phyloP scores from a whole-genome alignment of 257 asterid genomes.

The Solanum gracilifrons region DNA sequence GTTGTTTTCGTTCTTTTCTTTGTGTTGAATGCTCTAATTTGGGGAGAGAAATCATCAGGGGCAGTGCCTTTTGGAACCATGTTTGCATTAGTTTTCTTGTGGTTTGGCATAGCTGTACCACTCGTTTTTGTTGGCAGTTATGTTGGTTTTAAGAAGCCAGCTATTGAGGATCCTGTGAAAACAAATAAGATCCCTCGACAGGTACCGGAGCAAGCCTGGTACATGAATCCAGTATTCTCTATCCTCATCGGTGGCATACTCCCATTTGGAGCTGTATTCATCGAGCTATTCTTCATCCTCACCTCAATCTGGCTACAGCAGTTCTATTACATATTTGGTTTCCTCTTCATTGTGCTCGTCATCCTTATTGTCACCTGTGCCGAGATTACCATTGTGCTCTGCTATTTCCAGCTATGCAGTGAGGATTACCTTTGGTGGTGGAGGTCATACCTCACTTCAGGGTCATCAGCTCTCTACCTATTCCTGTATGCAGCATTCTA shows the following conservation, averaged over 20 bases:
- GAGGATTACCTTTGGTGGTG: constrained; percentile 97
- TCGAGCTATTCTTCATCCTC: constrained; percentile 82
- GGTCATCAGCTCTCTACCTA: constrained; percentile 74
- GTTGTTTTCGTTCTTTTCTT: constrained; percentile 53
- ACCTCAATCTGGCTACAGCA: constrained; percentile 91
- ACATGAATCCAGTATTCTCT: constrained; percentile 72
- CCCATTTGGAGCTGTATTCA: constrained; percentile 89
- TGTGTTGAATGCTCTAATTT: constrained; percentile 63
- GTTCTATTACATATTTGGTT: constrained; percentile 83
- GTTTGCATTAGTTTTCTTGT: constrained; percentile 64
- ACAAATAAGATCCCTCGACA: constrained; percentile 89
- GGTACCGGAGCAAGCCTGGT: constrained; percentile 83
- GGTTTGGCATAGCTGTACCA: constrained; percentile 87
- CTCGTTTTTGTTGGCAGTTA: constrained; percentile 82
- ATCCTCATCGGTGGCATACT: constrained; percentile 84
- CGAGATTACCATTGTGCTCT: constrained; percentile 76
- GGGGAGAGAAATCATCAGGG: constrained; percentile 89
- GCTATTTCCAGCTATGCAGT: constrained; percentile 94
- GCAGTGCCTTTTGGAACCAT: constrained; percentile 91
- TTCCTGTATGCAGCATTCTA: constrained; percentile 75
- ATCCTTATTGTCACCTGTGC: constrained; percentile 80
- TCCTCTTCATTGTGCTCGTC: constrained; percentile 68
- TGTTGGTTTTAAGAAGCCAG: constrained; percentile 66
- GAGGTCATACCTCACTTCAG: constrained; percentile 80
- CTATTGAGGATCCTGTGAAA: constrained; percentile 81